Evolutionary conservation across 768 basidiomycete genomes (phyloP).

Genomic region (Mycena epipterygia): DNA sequence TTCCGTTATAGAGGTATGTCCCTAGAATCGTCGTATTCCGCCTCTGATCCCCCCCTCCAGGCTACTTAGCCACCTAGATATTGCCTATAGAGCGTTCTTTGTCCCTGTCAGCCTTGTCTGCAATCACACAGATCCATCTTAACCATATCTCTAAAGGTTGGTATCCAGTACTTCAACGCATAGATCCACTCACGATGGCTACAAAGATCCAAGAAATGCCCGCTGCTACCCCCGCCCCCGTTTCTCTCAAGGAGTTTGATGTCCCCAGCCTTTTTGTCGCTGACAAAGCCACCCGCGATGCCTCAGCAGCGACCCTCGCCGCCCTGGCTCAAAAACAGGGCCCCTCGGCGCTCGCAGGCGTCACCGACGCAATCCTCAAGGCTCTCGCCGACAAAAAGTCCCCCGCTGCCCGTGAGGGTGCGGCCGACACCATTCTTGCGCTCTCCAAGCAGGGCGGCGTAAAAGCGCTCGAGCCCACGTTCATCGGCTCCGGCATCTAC

Average conservation of each 20-base stretch:
- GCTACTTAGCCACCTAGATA: constrained; percentile 59
- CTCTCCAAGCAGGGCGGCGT: constrained; percentile 80
- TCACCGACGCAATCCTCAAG: constrained; percentile 82
- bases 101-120: constrained; percentile 69
- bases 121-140: constrained; percentile 56
- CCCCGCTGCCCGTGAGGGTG: constrained; percentile 91
- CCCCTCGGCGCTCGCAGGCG: constrained; percentile 80
- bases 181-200: constrained; percentile 34
- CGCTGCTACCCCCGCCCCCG: constrained; percentile 71
- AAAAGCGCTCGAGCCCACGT: constrained; percentile 89
- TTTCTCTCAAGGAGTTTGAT: constrained; percentile 74
- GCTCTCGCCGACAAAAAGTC: constrained; percentile 97
- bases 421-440: constrained; percentile 76
- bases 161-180: constrained; percentile 35
- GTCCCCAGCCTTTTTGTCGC: constrained; percentile 82
- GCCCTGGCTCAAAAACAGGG: constrained; percentile 88
- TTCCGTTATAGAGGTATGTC: constrained; percentile 28
- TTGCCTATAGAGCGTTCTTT: constrained; percentile 74
- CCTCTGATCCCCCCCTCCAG: constrained; percentile 38
- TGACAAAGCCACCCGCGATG: constrained; percentile 86
- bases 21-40: not conserved
- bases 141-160: constrained; percentile 58
- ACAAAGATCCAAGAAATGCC: constrained; percentile 79
- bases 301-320: constrained; percentile 78
- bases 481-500: constrained; percentile 90